Percentiles rank a stretch among this genome's conserved stretches.
These are phyloP conservation scores for Dactylellina sp. DNA, from an alignment of 2,329 filamentous ascomycete species.

Conservation along the genomic window DNA sequence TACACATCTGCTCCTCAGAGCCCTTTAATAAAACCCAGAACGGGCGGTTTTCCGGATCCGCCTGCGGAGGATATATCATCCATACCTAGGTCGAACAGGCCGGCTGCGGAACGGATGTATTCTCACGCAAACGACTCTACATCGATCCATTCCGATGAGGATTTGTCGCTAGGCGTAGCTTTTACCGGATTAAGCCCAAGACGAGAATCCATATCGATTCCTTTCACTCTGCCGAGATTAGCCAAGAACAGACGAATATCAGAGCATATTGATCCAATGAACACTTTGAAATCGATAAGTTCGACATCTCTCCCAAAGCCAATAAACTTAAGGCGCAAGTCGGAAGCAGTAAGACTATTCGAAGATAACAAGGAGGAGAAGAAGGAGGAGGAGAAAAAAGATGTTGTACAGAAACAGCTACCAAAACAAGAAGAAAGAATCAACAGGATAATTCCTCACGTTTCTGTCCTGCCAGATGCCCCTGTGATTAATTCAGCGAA, in stretches of 20 bases:
- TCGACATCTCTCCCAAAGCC: conserved; percentile 21
- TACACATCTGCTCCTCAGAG: conserved; percentile 48
- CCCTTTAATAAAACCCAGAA: conserved; percentile 30
- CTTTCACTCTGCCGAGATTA: conserved; percentile 41
- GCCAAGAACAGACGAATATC: conserved; percentile 34
- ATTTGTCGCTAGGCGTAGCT: conserved; percentile 36
- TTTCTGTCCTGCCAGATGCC: conserved; percentile 32
- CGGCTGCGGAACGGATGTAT: conserved; percentile 29
- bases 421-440: conserved; percentile 21
- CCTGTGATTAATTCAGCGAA: conserved; percentile 22
- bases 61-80: conserved; percentile 28
- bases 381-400: conserved; percentile 9
- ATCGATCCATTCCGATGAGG: conserved; percentile 45
- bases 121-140: conserved; percentile 32
- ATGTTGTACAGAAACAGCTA: conserved; percentile 6
- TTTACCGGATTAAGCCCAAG: conserved; percentile 47
- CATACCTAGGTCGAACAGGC: conserved; percentile 16
- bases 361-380: conserved; percentile 30
- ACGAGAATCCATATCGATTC: conserved; percentile 43
- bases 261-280: conserved; percentile 50
- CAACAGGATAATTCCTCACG: conserved; percentile 34
- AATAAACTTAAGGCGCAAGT: conserved; percentile 23
- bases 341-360: conserved; percentile 22
- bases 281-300: conserved; percentile 2
- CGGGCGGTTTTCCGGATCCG: conserved; percentile 15